Conservation (phyloP, 2,329 filamentous ascomycete species). For the Penicillium expansum region DNA sequence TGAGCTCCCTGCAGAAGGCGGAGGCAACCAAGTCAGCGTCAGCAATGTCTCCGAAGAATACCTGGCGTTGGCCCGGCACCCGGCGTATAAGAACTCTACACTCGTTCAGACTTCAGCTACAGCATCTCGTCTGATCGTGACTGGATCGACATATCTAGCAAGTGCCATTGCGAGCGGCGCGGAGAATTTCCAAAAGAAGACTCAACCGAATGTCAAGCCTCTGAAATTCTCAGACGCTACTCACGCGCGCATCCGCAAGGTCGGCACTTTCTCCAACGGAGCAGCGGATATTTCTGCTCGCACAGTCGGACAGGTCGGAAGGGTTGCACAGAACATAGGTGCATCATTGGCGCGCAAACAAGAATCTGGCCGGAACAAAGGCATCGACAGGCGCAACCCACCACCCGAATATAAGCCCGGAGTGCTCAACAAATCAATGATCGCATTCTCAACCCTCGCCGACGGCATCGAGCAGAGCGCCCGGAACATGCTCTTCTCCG, state of each 20-base stretch:
- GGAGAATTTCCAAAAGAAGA: constrained; percentile 74
- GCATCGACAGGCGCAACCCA: constrained; percentile 69
- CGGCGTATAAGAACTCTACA: constrained; percentile 83
- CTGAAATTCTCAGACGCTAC: constrained; percentile 85
- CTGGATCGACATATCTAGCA: constrained; percentile 74
- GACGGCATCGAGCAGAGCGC: constrained; percentile 90
- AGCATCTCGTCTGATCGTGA: constrained; percentile 89
- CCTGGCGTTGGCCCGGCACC: constrained; percentile 74
- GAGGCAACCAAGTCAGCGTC: constrained; percentile 48
- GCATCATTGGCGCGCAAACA: constrained; percentile 68
- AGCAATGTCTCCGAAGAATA: constrained; percentile 57
- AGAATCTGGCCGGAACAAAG: constrained; percentile 53
- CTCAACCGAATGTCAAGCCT: constrained; percentile 73
- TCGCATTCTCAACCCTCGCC: constrained; percentile 91
- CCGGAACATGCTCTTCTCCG: constrained; percentile 70
- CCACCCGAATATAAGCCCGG: constrained; percentile 76
- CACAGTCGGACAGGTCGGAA: constrained; percentile 79
- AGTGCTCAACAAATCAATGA: constrained; percentile 89
- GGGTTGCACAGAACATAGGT: constrained; percentile 85
- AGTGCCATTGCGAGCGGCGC: constrained; percentile 75
- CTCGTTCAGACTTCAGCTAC: constrained; percentile 83
- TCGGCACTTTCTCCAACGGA: constrained; percentile 78
- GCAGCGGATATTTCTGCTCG: constrained; percentile 79
- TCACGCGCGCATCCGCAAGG: constrained; percentile 79
- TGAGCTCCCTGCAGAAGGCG: constrained; percentile 46